Conservation (phyloP, 2,329 filamentous ascomycete genomes). For the Hypoxylon sp. region DNA sequence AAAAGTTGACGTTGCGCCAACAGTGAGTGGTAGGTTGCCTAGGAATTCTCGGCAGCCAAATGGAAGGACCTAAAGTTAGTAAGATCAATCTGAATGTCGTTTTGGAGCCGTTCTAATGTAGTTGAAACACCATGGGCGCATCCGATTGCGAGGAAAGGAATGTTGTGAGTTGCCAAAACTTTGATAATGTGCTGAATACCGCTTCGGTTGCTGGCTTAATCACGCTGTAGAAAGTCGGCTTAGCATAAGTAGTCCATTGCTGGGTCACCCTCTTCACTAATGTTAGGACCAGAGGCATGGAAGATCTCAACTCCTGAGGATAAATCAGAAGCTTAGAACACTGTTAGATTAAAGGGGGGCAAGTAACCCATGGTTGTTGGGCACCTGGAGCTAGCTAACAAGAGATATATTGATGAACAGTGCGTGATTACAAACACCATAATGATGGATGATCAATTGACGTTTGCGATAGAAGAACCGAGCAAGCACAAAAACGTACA, state of each 20-base stretch:
- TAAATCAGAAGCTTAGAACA: neutral
- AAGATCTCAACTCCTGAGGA: neutral
- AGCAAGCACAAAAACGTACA: too few relatives aligned
- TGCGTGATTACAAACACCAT: neutral
- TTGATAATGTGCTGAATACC: conserved; percentile 25
- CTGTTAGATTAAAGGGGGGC: neutral
- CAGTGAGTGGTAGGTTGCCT: neutral
- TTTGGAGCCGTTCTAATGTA: conserved; percentile 1
- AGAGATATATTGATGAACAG: neutral
- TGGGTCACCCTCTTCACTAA: conserved; percentile 2
- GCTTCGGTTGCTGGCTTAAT: conserved; percentile 23
- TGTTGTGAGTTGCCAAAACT: neutral
- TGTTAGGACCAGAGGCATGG: neutral
- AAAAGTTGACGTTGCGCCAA: conserved; percentile 19
- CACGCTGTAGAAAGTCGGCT: conserved; percentile 18
- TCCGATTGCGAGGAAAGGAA: conserved; percentile 25
- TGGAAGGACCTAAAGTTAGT: conserved; percentile 18
- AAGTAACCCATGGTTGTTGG: neutral
- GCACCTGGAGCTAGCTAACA: neutral
- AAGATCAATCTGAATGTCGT: conserved; percentile 25
- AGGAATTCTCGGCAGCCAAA: conserved; percentile 1
- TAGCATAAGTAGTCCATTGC: conserved; percentile 20
- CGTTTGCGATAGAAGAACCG: neutral
- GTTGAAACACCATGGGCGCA: conserved; percentile 23
- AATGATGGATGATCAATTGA: too few relatives aligned